Evolutionary conservation across 2,329 filamentous ascomycete species (phyloP), one percentile per base, ranked within the genome.

Genomic region (Penicillium occitanis): DNA sequence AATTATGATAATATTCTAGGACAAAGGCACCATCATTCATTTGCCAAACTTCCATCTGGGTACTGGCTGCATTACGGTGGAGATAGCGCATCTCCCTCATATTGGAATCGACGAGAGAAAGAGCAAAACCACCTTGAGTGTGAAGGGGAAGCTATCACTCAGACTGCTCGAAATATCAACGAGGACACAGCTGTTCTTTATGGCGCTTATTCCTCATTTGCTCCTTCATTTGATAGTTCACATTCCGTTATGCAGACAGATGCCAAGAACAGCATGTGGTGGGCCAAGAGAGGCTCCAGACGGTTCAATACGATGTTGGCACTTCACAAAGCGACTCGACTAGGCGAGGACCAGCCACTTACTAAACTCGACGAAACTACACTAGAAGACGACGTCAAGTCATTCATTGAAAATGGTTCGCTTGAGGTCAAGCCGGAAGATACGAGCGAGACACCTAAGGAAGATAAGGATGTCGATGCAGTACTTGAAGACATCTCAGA

Each of bases 401-500:
- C 77, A 7, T 82, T 78, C 70, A 67, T 70, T 3, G 71, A 73
- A 65, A 53, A 60, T 5, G 25, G 30, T 11, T 53, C 60, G 10
- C 33, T 50, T 10, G 44, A 51, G 8, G 72, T 72, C 44, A 67
- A 70, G 30, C 19, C 66, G 13, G 57, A 60, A 42, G 57, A 62
- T 13, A 48, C 51, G 14, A 59, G 25, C n/a, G 59, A 66, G 25
- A 22, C 48, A 25, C 25, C 4, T 28, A 64, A 67, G 13, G 69
- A 75, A 33, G 60, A 68, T 2, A 80, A 82, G 69, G 81, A 82
- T 42, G 74, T 82, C 25, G 81, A 85, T 25, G 81, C 84, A 11
- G 71, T 88, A 25, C 77, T 90, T 55, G 72, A 78, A 44, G 83
- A 88, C 60, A 82, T 89, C 19, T 87, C 86, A 1, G 84, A 88